These are phyloP conservation scores for Gracilaria gracilis DNA, from an alignment of 23 red algal species.

Conservation along the genomic window DNA sequence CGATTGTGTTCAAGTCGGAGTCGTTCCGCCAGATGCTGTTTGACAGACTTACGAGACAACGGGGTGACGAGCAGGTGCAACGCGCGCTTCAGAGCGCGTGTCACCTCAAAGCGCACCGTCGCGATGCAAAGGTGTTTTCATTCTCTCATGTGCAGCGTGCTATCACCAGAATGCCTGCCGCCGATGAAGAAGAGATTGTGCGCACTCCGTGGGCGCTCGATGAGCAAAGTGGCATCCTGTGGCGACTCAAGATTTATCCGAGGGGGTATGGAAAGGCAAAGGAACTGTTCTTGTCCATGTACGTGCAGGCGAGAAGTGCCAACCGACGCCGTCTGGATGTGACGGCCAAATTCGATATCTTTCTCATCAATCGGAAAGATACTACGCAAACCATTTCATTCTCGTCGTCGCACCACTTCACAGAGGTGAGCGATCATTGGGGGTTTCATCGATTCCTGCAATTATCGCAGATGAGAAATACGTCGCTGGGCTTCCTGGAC, in stretches of 20 bases:
- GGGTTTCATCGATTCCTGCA: slow-evolving; percentile 73
- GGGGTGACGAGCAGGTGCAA: background rate
- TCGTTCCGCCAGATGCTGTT: slow-evolving; percentile 19
- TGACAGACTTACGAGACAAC: background rate
- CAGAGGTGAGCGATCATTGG: slow-evolving; percentile 64
- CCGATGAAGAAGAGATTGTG: slow-evolving; percentile 74
- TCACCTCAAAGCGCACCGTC: slow-evolving; percentile 48
- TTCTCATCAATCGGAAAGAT: slow-evolving; percentile 61
- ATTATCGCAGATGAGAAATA: slow-evolving; percentile 48
- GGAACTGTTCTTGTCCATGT: slow-evolving; percentile 65
- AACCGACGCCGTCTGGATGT: slow-evolving; percentile 2
- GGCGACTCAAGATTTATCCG: slow-evolving; percentile 78
- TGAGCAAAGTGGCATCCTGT: slow-evolving; percentile 7
- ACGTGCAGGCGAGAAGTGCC: slow-evolving; percentile 62
- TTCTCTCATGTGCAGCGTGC: slow-evolving; percentile 56
- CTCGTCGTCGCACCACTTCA: slow-evolving; percentile 67
- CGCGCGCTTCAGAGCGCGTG: background rate
- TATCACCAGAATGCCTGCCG: slow-evolving; percentile 13
- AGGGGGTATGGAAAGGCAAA: slow-evolving; percentile 71
- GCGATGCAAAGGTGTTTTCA: slow-evolving; percentile 39
- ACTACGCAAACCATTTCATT: slow-evolving; percentile 46
- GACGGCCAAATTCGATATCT: slow-evolving; percentile 73
- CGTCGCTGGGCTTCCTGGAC: slow-evolving; percentile 44
- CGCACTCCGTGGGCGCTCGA: slow-evolving; percentile 71
- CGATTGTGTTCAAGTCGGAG: slow-evolving; percentile 1